Base-by-base conservation (phyloP, 1,284 basidiomycete species). In the Agroathelia rolfsii region DNA sequence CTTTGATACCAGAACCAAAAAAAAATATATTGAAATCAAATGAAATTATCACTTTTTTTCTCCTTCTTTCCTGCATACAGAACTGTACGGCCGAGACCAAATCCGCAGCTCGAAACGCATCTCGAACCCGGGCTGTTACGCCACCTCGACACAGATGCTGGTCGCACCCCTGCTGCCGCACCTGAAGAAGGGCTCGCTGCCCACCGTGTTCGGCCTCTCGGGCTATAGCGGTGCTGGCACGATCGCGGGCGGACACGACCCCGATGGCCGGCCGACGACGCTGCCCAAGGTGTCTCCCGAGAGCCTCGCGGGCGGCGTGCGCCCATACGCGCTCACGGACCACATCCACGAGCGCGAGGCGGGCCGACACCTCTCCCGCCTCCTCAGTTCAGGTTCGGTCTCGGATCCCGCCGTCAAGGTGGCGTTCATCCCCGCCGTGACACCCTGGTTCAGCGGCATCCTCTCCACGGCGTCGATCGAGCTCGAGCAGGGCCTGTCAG, bases 321-420 rank as follows among this genome's bases (percentile, higher is more conserved):
- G 78, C 23, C 80, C 93, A 1, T 98, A 98, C 59, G 47, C 88
- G 1, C 63, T 98, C 17, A 98, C 94, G 3, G 93, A 95, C 58
- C 94, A 98, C 61, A 96, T 98, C 50, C 94, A 98, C 64, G 94
- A 98, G 58, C 86, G 94, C 31, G 94, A 98, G 59, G 86, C 92
- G 0, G 76, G 76, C 2, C 62, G 65, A 38, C 94, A 96, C 55
- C 76, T 98, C 27, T 75, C 80, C 2, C 59, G 55, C 11, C 71
- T 94, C 19, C 52, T 74, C 19, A n/a, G n/a, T n/a, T n/a, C n/a
- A n/a, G n/a, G n/a, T n/a, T n/a, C n/a, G n/a, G n/a, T n/a, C n/a
- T 40, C 53, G 6, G 30, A 41, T 7, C 49, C 45, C 9, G 41
- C 41, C 23, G 48, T 94, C 41, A 72, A 79, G 41, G 55, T 97